These are phyloP conservation scores for Candida ficus DNA, from an alignment of 805 yeast genomes.

Conservation along the genomic window DNA sequence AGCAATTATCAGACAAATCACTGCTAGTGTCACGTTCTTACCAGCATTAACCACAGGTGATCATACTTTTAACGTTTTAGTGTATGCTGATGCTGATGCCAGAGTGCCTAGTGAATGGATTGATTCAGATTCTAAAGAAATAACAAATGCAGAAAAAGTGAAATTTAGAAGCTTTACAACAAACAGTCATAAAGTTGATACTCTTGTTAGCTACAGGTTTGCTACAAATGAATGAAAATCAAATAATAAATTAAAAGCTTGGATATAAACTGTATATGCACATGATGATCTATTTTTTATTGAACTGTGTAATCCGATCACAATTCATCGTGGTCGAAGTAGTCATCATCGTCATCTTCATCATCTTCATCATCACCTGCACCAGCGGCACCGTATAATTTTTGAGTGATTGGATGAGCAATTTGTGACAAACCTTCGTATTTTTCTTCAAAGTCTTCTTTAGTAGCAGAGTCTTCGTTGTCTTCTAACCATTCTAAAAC, in stretches of 20 bases:
- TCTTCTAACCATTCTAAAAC: constrained; percentile 85
- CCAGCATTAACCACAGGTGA: constrained; percentile 63
- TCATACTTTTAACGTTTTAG: constrained; percentile 80
- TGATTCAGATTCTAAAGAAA: constrained; percentile 60
- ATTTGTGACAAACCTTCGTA: constrained; percentile 73
- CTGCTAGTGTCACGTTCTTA: constrained; percentile 80
- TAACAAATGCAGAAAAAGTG: constrained; percentile 59
- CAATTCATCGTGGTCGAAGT: constrained; percentile 68
- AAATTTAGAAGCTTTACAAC: constrained; percentile 66
- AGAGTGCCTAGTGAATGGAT: constrained; percentile 80
- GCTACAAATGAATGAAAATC: neutral
- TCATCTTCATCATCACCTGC: constrained; percentile 42
- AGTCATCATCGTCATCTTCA: constrained; percentile 52
- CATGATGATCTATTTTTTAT: neutral
- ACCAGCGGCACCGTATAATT: constrained; percentile 62
- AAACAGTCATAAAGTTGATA: constrained; percentile 61
- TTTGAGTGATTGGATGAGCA: constrained; percentile 90
- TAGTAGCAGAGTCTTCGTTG: constrained; percentile 77
- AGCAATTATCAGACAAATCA: constrained; percentile 79
- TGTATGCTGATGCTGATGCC: constrained; percentile 67
- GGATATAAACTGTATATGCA: neutral
- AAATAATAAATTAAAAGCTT: neutral
- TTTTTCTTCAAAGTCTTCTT: constrained; percentile 92
- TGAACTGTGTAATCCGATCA: constrained; percentile 21
- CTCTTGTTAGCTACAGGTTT: constrained; percentile 49